phyloP scores from a whole-genome alignment of 345 rosid genomes.

The Cardamine resedifolia region DNA sequence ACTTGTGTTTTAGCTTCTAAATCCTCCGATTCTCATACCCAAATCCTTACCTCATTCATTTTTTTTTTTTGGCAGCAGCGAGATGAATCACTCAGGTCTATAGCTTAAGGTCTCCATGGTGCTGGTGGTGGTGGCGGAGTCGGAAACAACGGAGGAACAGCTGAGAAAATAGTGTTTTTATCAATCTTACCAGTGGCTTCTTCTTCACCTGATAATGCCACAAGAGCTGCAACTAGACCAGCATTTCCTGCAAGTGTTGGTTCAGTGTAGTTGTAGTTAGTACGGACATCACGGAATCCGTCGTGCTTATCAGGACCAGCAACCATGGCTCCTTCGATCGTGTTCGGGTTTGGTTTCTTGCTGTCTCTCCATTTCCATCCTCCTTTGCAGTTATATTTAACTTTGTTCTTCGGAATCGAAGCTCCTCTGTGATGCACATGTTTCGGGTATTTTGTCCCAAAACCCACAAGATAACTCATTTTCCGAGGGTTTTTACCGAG shows the following conservation, averaged over 20 bases:
- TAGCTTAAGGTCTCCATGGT: slow-evolving; percentile 82
- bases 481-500: slow-evolving; percentile 92
- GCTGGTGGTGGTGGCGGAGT: slow-evolving; percentile 98
- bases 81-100: slow-evolving; percentile 1
- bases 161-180: slow-evolving; percentile 93
- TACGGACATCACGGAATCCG: slow-evolving; percentile 81
- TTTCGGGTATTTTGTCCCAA: slow-evolving; percentile 71
- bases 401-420: slow-evolving; percentile 82
- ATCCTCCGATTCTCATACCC: slow-evolving; percentile 21
- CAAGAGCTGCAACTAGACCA: slow-evolving; percentile 88
- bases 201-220: slow-evolving; percentile 82
- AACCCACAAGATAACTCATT: slow-evolving; percentile 94
- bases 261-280: slow-evolving; percentile 91
- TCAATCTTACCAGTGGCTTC: slow-evolving; percentile 54
- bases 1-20: slow-evolving; percentile 24
- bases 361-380: slow-evolving; percentile 98
- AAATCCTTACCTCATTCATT: slow-evolving; percentile 17
- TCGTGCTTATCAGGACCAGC: slow-evolving; percentile 95
- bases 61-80: slow-evolving; percentile 1
- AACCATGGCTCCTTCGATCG: slow-evolving; percentile 92
- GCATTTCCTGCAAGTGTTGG: slow-evolving; percentile 96
- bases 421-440: slow-evolving; percentile 94
- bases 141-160: slow-evolving; percentile 93
- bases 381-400: slow-evolving; percentile 84
- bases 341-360: slow-evolving; percentile 79